A percentile compares a stretch with the other conserved stretches of the same genome.
These are phyloP conservation scores for Cardiospermum halicacabum DNA, from an alignment of 345 rosid genomes.

Conservation along the genomic window DNA sequence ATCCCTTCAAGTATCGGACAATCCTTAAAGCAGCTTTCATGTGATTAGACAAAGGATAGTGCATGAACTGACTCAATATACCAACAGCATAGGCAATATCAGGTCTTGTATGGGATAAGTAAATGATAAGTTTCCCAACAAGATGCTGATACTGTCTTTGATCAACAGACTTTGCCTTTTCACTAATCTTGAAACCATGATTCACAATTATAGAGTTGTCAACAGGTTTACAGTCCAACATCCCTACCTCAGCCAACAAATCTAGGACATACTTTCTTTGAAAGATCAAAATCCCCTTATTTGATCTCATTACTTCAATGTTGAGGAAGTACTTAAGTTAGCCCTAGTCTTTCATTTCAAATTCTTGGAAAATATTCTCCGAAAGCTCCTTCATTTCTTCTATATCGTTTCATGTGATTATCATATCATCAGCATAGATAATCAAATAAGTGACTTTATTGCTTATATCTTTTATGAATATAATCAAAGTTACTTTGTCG, in stretches of 20 bases:
- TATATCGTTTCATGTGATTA: too few relatives aligned
- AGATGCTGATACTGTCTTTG: not conserved
- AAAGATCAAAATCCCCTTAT: not conserved
- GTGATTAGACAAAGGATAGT: not conserved
- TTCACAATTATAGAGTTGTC: not conserved
- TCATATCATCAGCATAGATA: too few relatives aligned
- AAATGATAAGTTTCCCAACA: not conserved
- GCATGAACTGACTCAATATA: too few relatives aligned
- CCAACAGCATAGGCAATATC: too few relatives aligned
- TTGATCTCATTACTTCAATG: not conserved
- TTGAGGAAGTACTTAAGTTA: conserved; percentile 5
- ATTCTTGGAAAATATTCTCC: too few relatives aligned
- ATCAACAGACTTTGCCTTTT: not conserved
- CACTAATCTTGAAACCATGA: not conserved
- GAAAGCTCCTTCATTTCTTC: too few relatives aligned
- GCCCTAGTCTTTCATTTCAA: not conserved
- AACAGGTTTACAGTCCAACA: not conserved
- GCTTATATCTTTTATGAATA: not conserved
- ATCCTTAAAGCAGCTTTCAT: not conserved
- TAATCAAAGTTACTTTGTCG: not conserved
- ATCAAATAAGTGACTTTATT: too few relatives aligned
- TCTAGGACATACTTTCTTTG: too few relatives aligned
- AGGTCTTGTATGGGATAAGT: too few relatives aligned
- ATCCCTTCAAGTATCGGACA: not conserved
- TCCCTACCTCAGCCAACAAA: not conserved